Evolutionary conservation across 176 grass and related monocot genomes (phyloP).

Genomic region (Puya raimondii): DNA sequence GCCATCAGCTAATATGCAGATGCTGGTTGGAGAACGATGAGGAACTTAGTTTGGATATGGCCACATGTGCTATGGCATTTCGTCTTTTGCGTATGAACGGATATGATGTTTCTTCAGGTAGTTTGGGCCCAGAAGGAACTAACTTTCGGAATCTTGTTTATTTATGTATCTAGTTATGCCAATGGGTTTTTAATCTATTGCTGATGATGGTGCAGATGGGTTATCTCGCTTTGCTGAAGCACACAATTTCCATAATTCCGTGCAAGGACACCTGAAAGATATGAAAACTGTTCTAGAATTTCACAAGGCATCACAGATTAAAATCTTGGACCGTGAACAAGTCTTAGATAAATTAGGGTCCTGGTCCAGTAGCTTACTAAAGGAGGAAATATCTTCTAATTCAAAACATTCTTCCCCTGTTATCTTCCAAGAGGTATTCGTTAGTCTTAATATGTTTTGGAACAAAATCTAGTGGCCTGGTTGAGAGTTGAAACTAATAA

Average conservation of each 20-base stretch:
- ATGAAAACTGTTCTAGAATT: slow-evolving; percentile 56
- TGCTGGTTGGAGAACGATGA: slow-evolving; percentile 65
- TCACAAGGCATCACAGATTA: slow-evolving; percentile 67
- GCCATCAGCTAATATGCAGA: slow-evolving; percentile 30
- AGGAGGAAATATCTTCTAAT: slow-evolving; percentile 23
- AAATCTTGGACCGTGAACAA: slow-evolving; percentile 34
- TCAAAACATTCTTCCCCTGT: slow-evolving; percentile 1
- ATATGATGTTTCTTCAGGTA: slow-evolving; percentile 66
- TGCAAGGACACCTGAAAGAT: slow-evolving; percentile 64
- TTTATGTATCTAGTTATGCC: not conserved
- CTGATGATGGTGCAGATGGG: slow-evolving; percentile 29
- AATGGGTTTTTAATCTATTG: slow-evolving; percentile 7
- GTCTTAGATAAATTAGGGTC: slow-evolving; percentile 50
- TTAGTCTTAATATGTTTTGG: not conserved
- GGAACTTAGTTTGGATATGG: slow-evolving; percentile 39
- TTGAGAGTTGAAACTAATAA: not conserved
- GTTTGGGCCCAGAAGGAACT: not conserved
- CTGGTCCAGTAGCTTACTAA: slow-evolving; percentile 55
- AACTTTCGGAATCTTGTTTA: not conserved
- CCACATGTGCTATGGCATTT: slow-evolving; percentile 67
- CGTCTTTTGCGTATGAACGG: slow-evolving; percentile 62
- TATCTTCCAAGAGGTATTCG: slow-evolving; percentile 35
- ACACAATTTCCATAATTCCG: slow-evolving; percentile 37
- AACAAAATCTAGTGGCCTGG: not conserved
- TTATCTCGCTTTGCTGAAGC: slow-evolving; percentile 34